Percentiles rank a stretch among this genome's conserved stretches.
These are phyloP conservation scores for Sanguinoderma infundibulare DNA, from an alignment of 1,284 basidiomycete species.

Conservation along the genomic window DNA sequence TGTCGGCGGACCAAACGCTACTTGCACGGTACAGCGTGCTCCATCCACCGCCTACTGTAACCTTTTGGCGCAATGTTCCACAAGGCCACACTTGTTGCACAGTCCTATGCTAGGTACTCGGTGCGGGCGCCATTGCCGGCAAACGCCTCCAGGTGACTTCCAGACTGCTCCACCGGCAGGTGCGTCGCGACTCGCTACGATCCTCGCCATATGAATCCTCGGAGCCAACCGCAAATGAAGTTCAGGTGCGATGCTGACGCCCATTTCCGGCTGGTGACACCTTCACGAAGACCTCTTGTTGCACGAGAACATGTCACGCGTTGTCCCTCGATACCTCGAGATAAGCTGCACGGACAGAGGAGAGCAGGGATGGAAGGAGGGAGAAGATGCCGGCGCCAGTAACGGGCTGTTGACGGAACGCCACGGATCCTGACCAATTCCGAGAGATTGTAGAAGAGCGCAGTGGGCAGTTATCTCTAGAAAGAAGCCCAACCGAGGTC, in stretches of 20 bases:
- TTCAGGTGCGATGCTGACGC: not conserved
- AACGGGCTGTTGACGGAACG: not conserved
- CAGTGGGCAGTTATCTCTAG: not conserved
- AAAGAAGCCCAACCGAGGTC: no score
- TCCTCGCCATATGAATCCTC: not conserved
- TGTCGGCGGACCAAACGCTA: not conserved
- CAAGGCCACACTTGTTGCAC: no score
- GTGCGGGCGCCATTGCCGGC: not conserved
- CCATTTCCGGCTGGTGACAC: constrained; percentile 13
- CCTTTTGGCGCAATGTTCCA: not conserved
- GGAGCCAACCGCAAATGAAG: not conserved
- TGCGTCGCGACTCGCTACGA: not conserved
- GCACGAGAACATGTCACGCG: constrained; percentile 27
- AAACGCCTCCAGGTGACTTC: not conserved
- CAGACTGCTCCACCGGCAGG: not conserved
- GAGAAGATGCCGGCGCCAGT: constrained; percentile 3
- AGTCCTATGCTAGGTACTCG: not conserved
- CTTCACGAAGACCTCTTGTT: constrained; percentile 4
- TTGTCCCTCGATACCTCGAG: constrained; percentile 6
- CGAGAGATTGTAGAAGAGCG: not conserved
- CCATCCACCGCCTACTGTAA: not conserved
- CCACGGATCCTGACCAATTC: not conserved
- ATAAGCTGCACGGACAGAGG: constrained; percentile 8
- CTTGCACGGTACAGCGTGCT: not conserved
- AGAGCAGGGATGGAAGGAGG: constrained; percentile 7